phyloP scores from a whole-genome alignment of 106 monocot species.

The Vanilla planifolia region DNA sequence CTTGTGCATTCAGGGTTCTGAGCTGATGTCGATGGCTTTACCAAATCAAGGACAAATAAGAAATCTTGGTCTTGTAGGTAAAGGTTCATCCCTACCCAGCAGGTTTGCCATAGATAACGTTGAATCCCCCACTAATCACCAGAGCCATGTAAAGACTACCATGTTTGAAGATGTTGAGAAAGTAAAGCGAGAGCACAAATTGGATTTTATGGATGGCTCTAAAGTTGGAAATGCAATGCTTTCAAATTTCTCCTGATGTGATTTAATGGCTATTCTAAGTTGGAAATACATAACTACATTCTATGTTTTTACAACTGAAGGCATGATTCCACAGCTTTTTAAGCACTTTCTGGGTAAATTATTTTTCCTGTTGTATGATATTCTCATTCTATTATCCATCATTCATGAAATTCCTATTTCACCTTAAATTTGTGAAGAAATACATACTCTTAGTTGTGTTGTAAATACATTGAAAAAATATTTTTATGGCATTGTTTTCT shows the following conservation, averaged over 20 bases:
- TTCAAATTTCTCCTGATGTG: constrained; percentile 27
- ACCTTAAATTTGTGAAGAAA: no score
- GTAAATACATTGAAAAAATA: no score
- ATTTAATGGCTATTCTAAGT: constrained; percentile 56
- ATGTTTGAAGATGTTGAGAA: constrained; percentile 23
- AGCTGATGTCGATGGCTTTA: constrained; percentile 7
- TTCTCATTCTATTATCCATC: no score
- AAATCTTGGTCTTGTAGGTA: constrained; percentile 75
- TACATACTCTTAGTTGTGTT: no score
- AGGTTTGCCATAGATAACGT: constrained; percentile 70
- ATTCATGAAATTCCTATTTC: no score
- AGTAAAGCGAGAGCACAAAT: constrained; percentile 51
- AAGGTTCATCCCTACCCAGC: constrained; percentile 65
- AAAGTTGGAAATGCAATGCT: constrained; percentile 21
- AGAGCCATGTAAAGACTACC: constrained; percentile 19
- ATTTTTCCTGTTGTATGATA: no score
- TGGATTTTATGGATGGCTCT: constrained; percentile 41
- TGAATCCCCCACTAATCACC: constrained; percentile 39
- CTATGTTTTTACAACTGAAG: constrained; percentile 5
- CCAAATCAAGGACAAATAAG: constrained; percentile 22
- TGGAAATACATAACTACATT: constrained; percentile 25
- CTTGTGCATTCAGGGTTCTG: constrained; percentile 16
- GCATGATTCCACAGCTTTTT: no score
- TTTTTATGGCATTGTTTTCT: no score
- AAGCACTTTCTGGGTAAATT: no score